Percentiles rank a stretch among this genome's conserved stretches.
phyloP scores from a whole-genome alignment of 345 rosid species.

The Eucalyptus decipiens region DNA sequence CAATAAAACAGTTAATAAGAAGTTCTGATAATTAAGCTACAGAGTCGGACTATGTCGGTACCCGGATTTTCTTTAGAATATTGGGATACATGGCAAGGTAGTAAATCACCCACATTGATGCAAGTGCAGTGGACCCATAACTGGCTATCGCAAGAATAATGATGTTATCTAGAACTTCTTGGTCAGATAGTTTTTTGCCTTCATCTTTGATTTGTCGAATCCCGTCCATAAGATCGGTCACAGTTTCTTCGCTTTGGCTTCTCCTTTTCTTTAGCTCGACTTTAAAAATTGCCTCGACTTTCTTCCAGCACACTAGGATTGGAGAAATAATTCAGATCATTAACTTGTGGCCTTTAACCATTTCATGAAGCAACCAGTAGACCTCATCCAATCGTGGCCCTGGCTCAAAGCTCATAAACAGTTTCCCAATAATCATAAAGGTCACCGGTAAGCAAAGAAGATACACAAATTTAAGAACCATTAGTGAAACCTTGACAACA shows the following conservation, averaged over 20 bases:
- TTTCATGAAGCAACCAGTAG: neutral
- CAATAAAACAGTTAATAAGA: neutral
- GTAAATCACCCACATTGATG: constrained; percentile 27
- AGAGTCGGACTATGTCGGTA: neutral
- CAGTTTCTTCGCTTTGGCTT: neutral
- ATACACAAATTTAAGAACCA: neutral
- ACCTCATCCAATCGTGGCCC: constrained; percentile 8
- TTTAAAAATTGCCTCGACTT: constrained; percentile 1
- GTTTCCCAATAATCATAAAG: constrained; percentile 16
- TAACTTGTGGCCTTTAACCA: constrained; percentile 4
- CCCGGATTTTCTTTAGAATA: constrained; percentile 7
- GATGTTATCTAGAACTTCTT: constrained; percentile 26
- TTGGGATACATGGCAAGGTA: constrained; percentile 19
- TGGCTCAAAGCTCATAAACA: constrained; percentile 18
- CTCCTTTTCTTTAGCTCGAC: constrained; percentile 13
- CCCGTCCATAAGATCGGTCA: constrained; percentile 24
- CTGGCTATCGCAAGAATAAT: constrained; percentile 6
- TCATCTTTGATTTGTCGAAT: constrained; percentile 20
- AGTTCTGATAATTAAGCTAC: neutral
- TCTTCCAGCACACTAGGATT: neutral
- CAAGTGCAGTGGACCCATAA: constrained; percentile 11
- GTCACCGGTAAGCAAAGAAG: constrained; percentile 1
- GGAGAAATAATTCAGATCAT: neutral
- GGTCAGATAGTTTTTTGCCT: constrained; percentile 13
- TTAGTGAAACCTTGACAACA: neutral